Conservation (phyloP, 2,329 filamentous ascomycete genomes). For the Aureobasidium mangrovei region DNA sequence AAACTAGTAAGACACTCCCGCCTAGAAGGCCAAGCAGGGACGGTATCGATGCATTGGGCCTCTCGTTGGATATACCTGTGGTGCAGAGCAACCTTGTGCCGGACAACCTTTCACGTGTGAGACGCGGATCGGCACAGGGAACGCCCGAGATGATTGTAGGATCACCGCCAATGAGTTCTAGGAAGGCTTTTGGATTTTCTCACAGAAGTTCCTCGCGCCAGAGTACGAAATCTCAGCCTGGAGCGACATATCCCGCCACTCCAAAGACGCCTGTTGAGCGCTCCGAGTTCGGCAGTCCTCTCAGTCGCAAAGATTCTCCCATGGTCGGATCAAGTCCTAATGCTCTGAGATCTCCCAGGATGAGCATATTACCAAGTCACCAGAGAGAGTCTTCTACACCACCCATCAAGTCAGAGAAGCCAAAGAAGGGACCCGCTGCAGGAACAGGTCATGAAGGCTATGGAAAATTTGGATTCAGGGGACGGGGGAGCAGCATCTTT, state of each 20-base stretch:
- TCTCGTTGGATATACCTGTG: slow-evolving; percentile 42
- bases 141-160: slow-evolving; percentile 24
- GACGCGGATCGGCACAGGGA: slow-evolving; percentile 42
- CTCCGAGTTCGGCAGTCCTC: slow-evolving; percentile 13
- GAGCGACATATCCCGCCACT: not conserved
- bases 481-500: slow-evolving; percentile 54
- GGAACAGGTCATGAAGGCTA: slow-evolving; percentile 94
- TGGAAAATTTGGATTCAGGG: slow-evolving; percentile 55
- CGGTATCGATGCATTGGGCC: slow-evolving; percentile 35
- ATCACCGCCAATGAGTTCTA: slow-evolving; percentile 22
- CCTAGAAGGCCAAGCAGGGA: slow-evolving; percentile 37
- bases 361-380: not conserved
- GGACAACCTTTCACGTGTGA: slow-evolving; percentile 41
- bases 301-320: slow-evolving; percentile 13
- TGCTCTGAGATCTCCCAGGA: not conserved
- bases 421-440: slow-evolving; percentile 71
- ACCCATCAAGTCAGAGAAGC: slow-evolving; percentile 35
- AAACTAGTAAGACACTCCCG: slow-evolving; percentile 38
- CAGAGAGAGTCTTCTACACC: not conserved
- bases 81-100: slow-evolving; percentile 48
- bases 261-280: slow-evolving; percentile 1
- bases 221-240: slow-evolving; percentile 2
- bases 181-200: slow-evolving; percentile 31
- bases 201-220: slow-evolving; percentile 26
- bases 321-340: not conserved